Evolutionary conservation across 352 stramenopile genomes (phyloP).

Genomic region (Globisporangium apiculatum): DNA sequence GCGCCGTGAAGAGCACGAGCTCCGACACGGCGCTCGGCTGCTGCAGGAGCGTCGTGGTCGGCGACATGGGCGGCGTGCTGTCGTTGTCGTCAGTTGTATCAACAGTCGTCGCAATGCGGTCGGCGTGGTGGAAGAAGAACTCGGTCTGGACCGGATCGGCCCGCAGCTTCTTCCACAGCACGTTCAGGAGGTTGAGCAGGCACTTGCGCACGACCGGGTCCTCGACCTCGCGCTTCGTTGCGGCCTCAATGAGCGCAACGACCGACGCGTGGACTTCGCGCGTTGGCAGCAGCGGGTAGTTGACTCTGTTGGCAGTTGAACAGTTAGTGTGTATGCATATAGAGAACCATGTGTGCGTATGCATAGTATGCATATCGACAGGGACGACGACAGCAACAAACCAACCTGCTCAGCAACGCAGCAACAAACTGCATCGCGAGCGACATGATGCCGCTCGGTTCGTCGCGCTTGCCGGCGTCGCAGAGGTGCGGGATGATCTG

Average conservation of each 20-base stretch:
- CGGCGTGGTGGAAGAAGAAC: slow-evolving; percentile 80
- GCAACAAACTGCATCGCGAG: slow-evolving; percentile 79
- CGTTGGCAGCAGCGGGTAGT: slow-evolving; percentile 77
- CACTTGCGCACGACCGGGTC: slow-evolving; percentile 81
- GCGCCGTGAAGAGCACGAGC: slow-evolving; percentile 74
- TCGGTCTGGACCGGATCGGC: slow-evolving; percentile 81
- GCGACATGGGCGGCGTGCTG: not conserved
- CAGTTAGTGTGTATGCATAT: too few species aligned
- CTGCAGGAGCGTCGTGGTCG: not conserved
- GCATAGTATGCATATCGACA: not conserved
- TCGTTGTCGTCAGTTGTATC: not conserved
- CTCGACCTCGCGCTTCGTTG: slow-evolving; percentile 73
- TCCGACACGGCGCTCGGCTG: slow-evolving; percentile 53
- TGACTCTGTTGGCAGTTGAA: slow-evolving; percentile 27
- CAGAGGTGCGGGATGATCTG: slow-evolving; percentile 79
- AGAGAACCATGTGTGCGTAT: too few species aligned
- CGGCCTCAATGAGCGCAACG: slow-evolving; percentile 71
- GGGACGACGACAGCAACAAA: not conserved
- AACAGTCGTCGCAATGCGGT: slow-evolving; percentile 23
- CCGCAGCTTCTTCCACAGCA: slow-evolving; percentile 82
- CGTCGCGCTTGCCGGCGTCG: slow-evolving; percentile 58
- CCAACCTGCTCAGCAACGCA: slow-evolving; percentile 52
- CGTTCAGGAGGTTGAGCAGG: slow-evolving; percentile 73
- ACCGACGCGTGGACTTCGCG: slow-evolving; percentile 76
- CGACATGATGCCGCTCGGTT: slow-evolving; percentile 80